Percentiles rank a stretch among this genome's conserved stretches.
phyloP scores from a whole-genome alignment of 2,329 filamentous ascomycete species.

The Paraconiothyrium brasiliense region DNA sequence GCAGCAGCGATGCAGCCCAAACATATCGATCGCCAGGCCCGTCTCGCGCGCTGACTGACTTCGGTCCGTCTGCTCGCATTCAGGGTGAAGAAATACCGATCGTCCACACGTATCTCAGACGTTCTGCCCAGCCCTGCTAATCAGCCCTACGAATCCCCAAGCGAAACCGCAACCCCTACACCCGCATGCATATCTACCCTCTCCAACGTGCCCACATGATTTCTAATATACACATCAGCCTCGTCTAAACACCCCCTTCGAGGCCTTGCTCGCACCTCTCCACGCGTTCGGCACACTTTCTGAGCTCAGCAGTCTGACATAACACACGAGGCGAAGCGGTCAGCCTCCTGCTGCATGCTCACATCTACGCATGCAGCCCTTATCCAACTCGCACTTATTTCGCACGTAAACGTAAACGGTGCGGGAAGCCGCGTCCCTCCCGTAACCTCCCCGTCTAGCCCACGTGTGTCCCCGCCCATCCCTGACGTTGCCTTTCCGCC shows the following conservation, averaged over 20 bases:
- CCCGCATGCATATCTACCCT: neutral
- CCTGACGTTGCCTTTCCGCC: neutral
- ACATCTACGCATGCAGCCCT: neutral
- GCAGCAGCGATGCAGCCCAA: neutral
- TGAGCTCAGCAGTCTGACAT: neutral
- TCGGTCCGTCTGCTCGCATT: neutral
- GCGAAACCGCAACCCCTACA: neutral
- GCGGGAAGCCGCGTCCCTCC: neutral
- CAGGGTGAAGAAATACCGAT: neutral
- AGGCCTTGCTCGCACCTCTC: neutral
- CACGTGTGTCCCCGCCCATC: constrained; percentile 9
- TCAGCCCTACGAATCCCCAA: neutral
- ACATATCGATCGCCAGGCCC: neutral
- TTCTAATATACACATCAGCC: constrained; percentile 6
- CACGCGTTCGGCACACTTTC: neutral
- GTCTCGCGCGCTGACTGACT: neutral
- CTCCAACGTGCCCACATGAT: neutral
- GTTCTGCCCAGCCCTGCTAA: neutral
- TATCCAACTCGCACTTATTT: no score
- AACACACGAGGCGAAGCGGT: no score
- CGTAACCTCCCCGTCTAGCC: neutral
- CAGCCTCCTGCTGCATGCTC: neutral
- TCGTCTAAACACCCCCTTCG: neutral
- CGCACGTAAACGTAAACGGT: neutral
- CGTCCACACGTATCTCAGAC: neutral